Evolutionary conservation across 1,284 basidiomycete species (phyloP), one percentile per base, ranked within the genome.

Genomic region (Apiotrichum sp.): DNA sequence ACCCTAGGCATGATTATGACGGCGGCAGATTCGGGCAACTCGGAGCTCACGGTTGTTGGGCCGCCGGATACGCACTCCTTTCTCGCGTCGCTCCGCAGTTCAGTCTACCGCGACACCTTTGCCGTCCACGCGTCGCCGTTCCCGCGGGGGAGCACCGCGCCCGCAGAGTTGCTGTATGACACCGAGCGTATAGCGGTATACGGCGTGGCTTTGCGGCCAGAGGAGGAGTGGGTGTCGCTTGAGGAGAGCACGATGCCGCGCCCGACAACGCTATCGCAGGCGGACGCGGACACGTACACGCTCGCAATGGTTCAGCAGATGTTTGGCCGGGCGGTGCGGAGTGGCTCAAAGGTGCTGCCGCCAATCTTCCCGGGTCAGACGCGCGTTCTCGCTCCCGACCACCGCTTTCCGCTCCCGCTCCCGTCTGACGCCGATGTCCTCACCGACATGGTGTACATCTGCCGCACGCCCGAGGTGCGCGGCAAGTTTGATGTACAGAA

Each of bases 401-500:
- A 58, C 29, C 55, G 58, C 7, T 59, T 57, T 38, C 57, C 65
- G 0, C 57, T 72, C 11, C 70, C 69, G 3, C 39, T 69, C 5
- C 61, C 64, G 0, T 55, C 52, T 4, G 53, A 57, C 9, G 58
- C 61, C 32, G 67, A 70, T 31, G 65, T 63, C 6, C 58, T 64
- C 8, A 70, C 68, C 5, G 67, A 74, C 29, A 70, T 77, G 58
- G 75, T 77, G 29, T 96, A 93, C 70, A 80, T 93, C 31, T 74
- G 87, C 43, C 80, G 89, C 48, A 89, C 90, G 0, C 88, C 91
- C 0, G 80, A 80, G 3, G 78, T 86, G 40, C 84, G 90, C 3
- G 93, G 93, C n/a, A 91, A 89, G 73, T 95, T 98, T 68, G 83
- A 95, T 61, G 83, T 76, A 0, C 74, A 76, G 55, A 85, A 83